phyloP scores from a whole-genome alignment of 345 rosid genomes.

The Ceriops tagal region DNA sequence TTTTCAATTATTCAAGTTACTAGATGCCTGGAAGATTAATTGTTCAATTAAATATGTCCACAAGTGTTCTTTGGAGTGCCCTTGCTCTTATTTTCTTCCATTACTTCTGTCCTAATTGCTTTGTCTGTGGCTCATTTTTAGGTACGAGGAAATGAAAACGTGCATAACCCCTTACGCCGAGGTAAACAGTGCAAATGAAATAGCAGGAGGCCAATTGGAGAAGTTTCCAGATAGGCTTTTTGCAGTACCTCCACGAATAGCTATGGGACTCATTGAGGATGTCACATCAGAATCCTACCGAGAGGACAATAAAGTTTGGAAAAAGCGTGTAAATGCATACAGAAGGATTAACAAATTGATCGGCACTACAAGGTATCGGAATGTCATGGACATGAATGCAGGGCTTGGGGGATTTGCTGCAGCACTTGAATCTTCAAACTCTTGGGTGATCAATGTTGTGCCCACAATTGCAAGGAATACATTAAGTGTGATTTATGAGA shows the following conservation, averaged over 20 bases:
- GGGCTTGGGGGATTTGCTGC: slow-evolving; percentile 95
- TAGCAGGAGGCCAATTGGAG: slow-evolving; percentile 78
- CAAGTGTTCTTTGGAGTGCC: neutral
- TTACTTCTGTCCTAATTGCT: slow-evolving; percentile 6
- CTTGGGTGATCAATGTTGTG: slow-evolving; percentile 97
- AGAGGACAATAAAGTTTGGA: slow-evolving; percentile 71
- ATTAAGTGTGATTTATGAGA: slow-evolving; percentile 77
- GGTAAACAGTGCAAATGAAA: slow-evolving; percentile 57
- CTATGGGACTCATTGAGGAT: slow-evolving; percentile 56
- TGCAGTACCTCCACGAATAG: slow-evolving; percentile 69
- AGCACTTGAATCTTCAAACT: slow-evolving; percentile 77
- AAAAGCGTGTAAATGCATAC: slow-evolving; percentile 65
- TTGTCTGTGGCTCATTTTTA: slow-evolving; percentile 23
- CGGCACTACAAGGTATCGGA: slow-evolving; percentile 77
- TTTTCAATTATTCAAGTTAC: too few species aligned
- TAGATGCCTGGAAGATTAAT: too few species aligned
- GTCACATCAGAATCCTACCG: slow-evolving; percentile 54
- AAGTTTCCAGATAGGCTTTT: slow-evolving; percentile 87
- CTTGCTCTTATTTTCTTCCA: neutral
- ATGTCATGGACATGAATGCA: slow-evolving; percentile 96
- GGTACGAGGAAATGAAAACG: slow-evolving; percentile 72
- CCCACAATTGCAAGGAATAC: slow-evolving; percentile 75
- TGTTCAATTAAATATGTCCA: neutral
- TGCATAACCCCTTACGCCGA: slow-evolving; percentile 75
- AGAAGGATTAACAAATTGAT: slow-evolving; percentile 65